phyloP scores from a whole-genome alignment of 345 rosid genomes.

The Clausena lansium region DNA sequence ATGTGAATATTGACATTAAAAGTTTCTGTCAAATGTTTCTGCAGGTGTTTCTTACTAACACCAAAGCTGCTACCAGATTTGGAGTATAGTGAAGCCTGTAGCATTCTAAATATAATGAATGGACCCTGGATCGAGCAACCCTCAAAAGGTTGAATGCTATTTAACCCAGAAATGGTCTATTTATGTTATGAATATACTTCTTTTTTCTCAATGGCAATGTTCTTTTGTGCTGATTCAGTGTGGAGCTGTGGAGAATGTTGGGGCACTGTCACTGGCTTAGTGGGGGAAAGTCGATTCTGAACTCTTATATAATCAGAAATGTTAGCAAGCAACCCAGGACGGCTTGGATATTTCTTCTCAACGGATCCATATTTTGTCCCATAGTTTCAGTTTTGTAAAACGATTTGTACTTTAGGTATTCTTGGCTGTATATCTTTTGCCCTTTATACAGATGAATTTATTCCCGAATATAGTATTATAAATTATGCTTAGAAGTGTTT shows the following conservation, averaged over 20 bases:
- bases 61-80: conserved; percentile 86
- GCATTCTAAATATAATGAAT: conserved; percentile 88
- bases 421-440: background rate
- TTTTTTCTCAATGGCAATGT: background rate
- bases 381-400: background rate
- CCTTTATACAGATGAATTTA: background rate
- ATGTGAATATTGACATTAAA: background rate
- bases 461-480: background rate
- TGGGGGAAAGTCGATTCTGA: conserved; percentile 27
- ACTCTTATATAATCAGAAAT: no score
- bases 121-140: conserved; percentile 93
- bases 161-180: background rate
- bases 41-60: conserved; percentile 87
- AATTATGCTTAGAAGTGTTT: background rate
- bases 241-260: conserved; percentile 77
- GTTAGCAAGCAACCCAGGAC: background rate
- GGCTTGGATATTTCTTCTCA: background rate
- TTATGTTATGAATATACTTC: background rate
- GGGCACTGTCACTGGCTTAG: conserved; percentile 48
- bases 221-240: conserved; percentile 33
- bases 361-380: background rate
- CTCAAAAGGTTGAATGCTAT: conserved; percentile 50
- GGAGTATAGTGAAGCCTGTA: conserved; percentile 88
- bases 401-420: no score
- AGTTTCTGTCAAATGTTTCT: background rate